Base-by-base conservation (phyloP, 371 early-diverging fungal species). In the Mucor circinelloides region DNA sequence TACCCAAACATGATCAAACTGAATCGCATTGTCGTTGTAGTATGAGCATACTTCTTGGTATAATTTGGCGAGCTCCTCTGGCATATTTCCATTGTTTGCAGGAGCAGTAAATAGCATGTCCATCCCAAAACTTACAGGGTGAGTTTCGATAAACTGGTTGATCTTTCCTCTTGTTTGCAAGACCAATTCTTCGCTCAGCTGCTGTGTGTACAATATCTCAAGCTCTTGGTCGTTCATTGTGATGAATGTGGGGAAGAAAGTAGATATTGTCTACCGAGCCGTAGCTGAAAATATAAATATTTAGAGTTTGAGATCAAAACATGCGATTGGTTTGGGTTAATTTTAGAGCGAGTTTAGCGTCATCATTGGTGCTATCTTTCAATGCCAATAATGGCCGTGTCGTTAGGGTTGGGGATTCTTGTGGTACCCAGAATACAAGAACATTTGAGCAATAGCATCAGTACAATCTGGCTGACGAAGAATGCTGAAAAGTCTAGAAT, bases 1-100 rank as follows among this genome's bases (percentile, higher is more conserved):
- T 74, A 82, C 83, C 80, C 77, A 80, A 23, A 70, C 72, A 71
- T 80, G 78, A 64, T 82, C 80, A 68, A 82, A 82, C n/a, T 46
- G 59, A 10, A 82, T 32, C 8, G 67, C 62, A 23, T 74, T 74
- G 21, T 70, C 65, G 13, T 58, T 64, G 56, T 78, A 80, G 58
- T 72, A 70, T 6, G 78, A 75, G 63, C 73, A 71, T 1, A 76
- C 71, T 36, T 79, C 73, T 66, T 76, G 68, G 48, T 77, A 75
- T 10, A 76, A 60, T 59, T 71, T 67, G 19, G 76, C 68, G 27
- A 82, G 73, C 68, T 73, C 10, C 67, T 60, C 48, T 63, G 67
- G 17, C 73, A 70, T 48, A 75, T 60, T 32, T 58, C 69, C 19
- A 70, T 67, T 10, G 63, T 58, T 36, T 21, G 36, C 54, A 34